A percentile compares a stretch with the other conserved stretches of the same genome.
Conservation (phyloP, 257 asterid genomes). For the Phtheirospermum japonicum region DNA sequence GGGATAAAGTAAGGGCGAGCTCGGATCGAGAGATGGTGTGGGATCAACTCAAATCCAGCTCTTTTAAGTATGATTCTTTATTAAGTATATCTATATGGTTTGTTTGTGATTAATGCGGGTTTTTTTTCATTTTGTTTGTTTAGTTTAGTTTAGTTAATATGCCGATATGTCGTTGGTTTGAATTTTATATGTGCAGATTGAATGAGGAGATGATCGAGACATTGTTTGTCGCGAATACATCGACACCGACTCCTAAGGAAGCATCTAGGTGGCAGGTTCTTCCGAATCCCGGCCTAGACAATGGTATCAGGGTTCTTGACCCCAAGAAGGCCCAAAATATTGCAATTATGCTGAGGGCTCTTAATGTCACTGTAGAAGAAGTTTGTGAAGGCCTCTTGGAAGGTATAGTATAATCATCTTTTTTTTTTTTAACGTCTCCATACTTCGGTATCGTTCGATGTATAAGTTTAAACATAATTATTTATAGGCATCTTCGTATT, state of each 20-base stretch:
- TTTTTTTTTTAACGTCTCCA: constrained; percentile 9
- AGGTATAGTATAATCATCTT: constrained; percentile 45
- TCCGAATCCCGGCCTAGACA: constrained; percentile 59
- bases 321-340: constrained; percentile 97
- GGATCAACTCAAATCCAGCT: constrained; percentile 95
- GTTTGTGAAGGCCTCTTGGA: constrained; percentile 88
- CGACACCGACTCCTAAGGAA: constrained; percentile 61
- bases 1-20: constrained; percentile 99
- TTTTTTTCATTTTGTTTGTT: background rate
- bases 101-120: constrained; percentile 11
- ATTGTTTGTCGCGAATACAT: constrained; percentile 65
- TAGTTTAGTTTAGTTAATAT: background rate
- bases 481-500: constrained; percentile 13
- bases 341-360: constrained; percentile 84
- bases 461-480: background rate
- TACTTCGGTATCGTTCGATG: background rate
- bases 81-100: background rate
- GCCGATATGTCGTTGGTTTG: constrained; percentile 14
- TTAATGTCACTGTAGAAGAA: constrained; percentile 89
- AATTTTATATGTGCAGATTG: constrained; percentile 54
- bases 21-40: constrained; percentile 97
- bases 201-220: constrained; percentile 97
- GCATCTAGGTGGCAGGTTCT: constrained; percentile 53
- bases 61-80: constrained; percentile 64
- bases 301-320: constrained; percentile 73